Evolutionary conservation across 75 land plant species (phyloP), one percentile per base, ranked within the genome.

Genomic region (Ceratopteris richardii): DNA sequence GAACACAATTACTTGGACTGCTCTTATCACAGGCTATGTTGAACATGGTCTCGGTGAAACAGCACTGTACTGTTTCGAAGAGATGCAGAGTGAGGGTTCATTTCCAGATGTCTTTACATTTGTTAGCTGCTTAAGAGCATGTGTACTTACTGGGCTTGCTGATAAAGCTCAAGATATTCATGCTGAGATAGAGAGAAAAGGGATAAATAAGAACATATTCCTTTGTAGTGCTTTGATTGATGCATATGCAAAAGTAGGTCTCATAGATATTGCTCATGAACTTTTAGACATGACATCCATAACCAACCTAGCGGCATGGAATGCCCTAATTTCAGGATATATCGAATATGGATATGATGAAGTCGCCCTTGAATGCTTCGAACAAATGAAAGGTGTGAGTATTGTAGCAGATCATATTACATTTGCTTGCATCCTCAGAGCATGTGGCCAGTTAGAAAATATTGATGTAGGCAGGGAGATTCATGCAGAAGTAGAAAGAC

Each of bases 1-100:
- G 42, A 80, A 83, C 58, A 63, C 58, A 18, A 83, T 89, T 20
- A 67, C 85, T 12, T 84, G 88, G 85, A 88, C 84, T 60, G 74
- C 77, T 41, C 51, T 88, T 71, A 74, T 88, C n/a, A 70, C 80
- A 7, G 77, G 88, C 41, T 88, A 81, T 62, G 85, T 75, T 21
- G 85, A 79, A 47, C 78, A 81, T 69, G 88, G 80, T 9, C 76
- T 66, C 0, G 64, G 67, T 16, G 44, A 61, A n/a, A 66, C 66
- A 43, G 82, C 85, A 1, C 54, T 88, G 44, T 30, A 56, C 17
- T 55, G 81, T 40, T 82, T 88, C 31, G 31, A 63, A 41, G 51
- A 42, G 57, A 84, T 88, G 78, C 77, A 72, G 69, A 68, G 71
- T 0, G 40, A 57, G 29, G 71, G 60, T 1, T 13, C 81, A 21